phyloP scores from a whole-genome alignment of 208 protist genomes.

The Leishmania lainsoni region DNA sequence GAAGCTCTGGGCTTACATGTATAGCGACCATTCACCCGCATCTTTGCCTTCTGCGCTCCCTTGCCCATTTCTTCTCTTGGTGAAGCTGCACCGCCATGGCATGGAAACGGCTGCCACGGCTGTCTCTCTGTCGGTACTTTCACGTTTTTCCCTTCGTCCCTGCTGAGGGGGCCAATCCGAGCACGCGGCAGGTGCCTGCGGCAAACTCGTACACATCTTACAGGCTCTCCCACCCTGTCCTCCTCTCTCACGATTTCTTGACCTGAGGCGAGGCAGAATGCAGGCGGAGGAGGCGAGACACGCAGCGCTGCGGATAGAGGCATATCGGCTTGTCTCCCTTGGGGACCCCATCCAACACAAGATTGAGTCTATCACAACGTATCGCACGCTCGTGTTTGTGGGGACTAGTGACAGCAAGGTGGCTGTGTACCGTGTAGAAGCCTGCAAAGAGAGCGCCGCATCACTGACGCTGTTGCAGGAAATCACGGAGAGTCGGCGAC shows the following conservation, averaged over 20 bases:
- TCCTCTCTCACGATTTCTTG: neutral
- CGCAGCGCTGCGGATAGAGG: constrained; percentile 12
- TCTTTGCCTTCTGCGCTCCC: neutral
- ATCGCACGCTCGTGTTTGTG: constrained; percentile 47
- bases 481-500: constrained; percentile 16
- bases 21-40: neutral
- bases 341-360: constrained; percentile 30
- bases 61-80: neutral
- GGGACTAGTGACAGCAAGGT: constrained; percentile 67
- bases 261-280: constrained; percentile 6
- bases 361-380: constrained; percentile 51
- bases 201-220: neutral
- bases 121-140: neutral
- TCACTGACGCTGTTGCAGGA: constrained; percentile 24
- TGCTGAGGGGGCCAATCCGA: neutral
- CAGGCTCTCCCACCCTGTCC: neutral
- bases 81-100: neutral
- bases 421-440: constrained; percentile 37
- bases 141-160: neutral
- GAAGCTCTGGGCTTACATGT: neutral
- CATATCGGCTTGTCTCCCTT: constrained; percentile 20
- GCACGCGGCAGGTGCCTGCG: neutral
- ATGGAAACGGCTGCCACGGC: neutral
- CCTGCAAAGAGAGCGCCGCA: neutral
- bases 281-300: constrained; percentile 1